Base-by-base conservation (phyloP, 768 basidiomycete genomes). In the Boletus barrowsii region DNA sequence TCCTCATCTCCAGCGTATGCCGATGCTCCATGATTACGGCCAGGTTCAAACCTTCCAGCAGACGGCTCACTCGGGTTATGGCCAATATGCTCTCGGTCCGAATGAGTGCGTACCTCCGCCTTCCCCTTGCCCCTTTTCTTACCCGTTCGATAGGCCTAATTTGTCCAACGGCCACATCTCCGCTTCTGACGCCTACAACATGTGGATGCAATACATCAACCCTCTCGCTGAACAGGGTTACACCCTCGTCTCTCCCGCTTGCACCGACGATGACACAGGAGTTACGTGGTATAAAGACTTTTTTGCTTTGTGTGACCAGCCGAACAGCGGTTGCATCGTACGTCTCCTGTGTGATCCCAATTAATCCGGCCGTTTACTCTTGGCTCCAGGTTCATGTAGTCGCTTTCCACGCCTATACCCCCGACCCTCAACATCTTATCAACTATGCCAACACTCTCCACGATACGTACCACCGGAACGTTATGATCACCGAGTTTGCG, bases 351-450 rank as follows among this genome's bases (percentile, higher is more conserved):
- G 20, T 5, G 37, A 17, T 18, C 15, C 22, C 29, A 26, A 24
- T 13, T 35, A n/a, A 40, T 42, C 33, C 51, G 17, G 14, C 42
- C 1, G 41, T 26, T 41, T 1, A 66, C 1, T 20, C 24, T 43
- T 54, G 42, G 47, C 10, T 24, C 20, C 56, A 90, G 87, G 47
- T 88, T 45, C 77, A 84, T 63, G 69, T 55, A 20, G 48, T 87
- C 3, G 82, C 83, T 43, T 48, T 85, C 47, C 94, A 97, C 66
- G 85, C 73, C 67, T 96, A 97, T 67, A 83, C 80, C 47, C 80
- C 73, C 14, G 54, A 72, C 14, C 56, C 77, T 9, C 37, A 74
- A 0, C 66, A 71, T 10, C 73, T 93, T 64, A 79, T 82, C 49
- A n/a, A 53, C 13, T 86, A 84, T 68, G 67, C 86, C 46, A 61